Conservation (phyloP, 2,329 filamentous ascomycete species). For the Fusarium nanum region DNA sequence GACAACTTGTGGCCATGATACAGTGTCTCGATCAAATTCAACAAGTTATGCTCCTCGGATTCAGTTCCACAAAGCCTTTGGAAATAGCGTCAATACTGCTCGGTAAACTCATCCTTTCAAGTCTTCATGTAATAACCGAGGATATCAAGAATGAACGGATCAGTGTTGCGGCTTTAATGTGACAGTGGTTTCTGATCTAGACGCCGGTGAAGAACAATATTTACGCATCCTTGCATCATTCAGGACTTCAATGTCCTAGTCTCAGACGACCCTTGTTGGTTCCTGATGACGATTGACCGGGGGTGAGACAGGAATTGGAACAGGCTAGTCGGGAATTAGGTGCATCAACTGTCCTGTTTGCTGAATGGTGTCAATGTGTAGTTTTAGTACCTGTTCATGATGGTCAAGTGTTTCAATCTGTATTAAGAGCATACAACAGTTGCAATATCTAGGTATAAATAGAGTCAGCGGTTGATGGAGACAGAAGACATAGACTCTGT, state of each 20-base stretch:
- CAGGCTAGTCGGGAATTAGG: background rate
- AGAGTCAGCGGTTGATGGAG: background rate
- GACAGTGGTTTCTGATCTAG: conserved; percentile 1
- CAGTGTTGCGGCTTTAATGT: conserved; percentile 30
- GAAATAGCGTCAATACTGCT: conserved; percentile 33
- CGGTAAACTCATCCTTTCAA: conserved; percentile 18
- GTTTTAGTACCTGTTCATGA: accelerated
- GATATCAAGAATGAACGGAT: conserved; percentile 21
- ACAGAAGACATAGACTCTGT: background rate
- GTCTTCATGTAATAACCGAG: conserved; percentile 37
- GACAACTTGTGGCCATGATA: background rate
- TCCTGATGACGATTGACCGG: conserved; percentile 24
- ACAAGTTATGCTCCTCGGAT: conserved; percentile 20
- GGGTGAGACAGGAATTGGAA: conserved; percentile 12
- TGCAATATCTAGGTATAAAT: no score
- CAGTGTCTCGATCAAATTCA: background rate
- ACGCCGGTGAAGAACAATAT: conserved; percentile 18
- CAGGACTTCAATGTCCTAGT: conserved; percentile 42
- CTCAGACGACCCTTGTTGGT: conserved; percentile 31
- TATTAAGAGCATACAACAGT: background rate
- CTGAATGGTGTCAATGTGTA: no score
- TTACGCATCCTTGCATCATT: conserved; percentile 24
- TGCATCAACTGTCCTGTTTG: background rate
- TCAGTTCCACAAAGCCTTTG: conserved; percentile 9
- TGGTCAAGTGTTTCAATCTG: background rate